Evolutionary conservation across 345 rosid genomes (phyloP), one percentile per base, ranked within the genome.

Genomic region (Anastatica hierochuntica): DNA sequence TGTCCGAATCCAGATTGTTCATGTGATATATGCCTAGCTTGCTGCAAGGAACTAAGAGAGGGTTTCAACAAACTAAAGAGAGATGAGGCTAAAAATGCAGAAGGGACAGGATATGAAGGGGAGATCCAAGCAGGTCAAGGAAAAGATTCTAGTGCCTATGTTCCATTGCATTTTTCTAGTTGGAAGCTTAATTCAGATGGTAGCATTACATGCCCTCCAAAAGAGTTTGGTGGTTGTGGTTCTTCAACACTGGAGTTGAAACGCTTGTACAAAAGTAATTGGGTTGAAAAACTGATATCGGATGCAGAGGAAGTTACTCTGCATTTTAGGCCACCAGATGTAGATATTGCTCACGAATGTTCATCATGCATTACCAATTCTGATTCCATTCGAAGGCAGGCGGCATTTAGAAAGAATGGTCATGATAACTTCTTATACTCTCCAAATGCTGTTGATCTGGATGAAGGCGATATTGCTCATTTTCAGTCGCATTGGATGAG

Each of bases 401-500:
- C 90, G 0, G 82, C 97, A 1, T 76, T 61, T 23, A 75, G 88
- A 36, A 63, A 74, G 33, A 77, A 62, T 45, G 46, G 69, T 31
- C 35, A 50, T 71, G 90, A 79, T 49, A 85, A 83, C 54, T 85
- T 70, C 65, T 63, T 89, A 27, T 89, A 78, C 56, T 58, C 79
- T 20, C 97, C 95, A 29, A 55, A 14, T 40, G 88, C 79, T 21
- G 55, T 43, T 56, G 79, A 77, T 56, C 56, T 81, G 30, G 40
- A 63, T 19, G 68, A 57, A 43, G 72, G 65, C 8, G 77, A 78
- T 62, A 57, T 79, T 52, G 35, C 74, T 59, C 95, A 89, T 76
- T 85, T 89, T 69, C 89, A 72, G 64, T 54, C 24, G 40, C 94
- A 89, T 14, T 89, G 90, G 97, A 62, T 47, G 60, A 83, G 56